Percentiles rank a stretch among this genome's conserved stretches.
These are phyloP conservation scores for Ziziphus jujuba DNA, from an alignment of 306 rosid species.

Conservation along the genomic window DNA sequence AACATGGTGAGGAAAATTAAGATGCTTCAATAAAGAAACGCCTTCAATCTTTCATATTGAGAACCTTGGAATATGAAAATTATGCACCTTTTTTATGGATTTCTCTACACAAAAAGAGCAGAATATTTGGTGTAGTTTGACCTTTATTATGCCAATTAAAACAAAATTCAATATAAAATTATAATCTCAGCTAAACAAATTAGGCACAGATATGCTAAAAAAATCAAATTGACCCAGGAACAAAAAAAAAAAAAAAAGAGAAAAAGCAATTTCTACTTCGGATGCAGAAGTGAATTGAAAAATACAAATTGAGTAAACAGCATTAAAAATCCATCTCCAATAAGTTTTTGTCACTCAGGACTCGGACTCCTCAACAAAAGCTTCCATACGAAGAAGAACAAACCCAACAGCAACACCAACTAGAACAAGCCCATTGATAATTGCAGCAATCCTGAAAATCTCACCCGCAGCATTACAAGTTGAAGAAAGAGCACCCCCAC, in stretches of 20 bases:
- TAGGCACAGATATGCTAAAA: background rate
- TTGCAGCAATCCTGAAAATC: slow-evolving; percentile 77
- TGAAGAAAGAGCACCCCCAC: slow-evolving; percentile 61
- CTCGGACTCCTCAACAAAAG: slow-evolving; percentile 65
- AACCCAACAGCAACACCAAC: slow-evolving; percentile 88
- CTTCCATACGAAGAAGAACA: slow-evolving; percentile 81
- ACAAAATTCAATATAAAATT: no score
- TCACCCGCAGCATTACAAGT: slow-evolving; percentile 71
- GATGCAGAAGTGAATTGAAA: background rate
- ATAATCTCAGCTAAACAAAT: no score
- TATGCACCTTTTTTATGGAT: background rate
- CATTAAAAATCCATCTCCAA: background rate
- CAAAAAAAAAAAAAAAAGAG: background rate
- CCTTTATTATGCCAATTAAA: no score
- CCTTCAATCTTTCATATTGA: background rate
- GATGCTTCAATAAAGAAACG: no score
- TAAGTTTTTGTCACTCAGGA: slow-evolving; percentile 24
- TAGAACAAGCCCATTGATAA: slow-evolving; percentile 65
- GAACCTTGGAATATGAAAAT: background rate
- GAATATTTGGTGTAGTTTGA: no score
- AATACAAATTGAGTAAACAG: no score
- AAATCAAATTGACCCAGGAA: background rate
- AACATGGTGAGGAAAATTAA: no score
- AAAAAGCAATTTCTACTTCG: background rate
- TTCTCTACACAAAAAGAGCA: background rate